Percentiles rank a stretch among this genome's conserved stretches.
These are phyloP conservation scores for Alternaria infectoria DNA, from an alignment of 2,329 filamentous ascomycete genomes.

Conservation along the genomic window DNA sequence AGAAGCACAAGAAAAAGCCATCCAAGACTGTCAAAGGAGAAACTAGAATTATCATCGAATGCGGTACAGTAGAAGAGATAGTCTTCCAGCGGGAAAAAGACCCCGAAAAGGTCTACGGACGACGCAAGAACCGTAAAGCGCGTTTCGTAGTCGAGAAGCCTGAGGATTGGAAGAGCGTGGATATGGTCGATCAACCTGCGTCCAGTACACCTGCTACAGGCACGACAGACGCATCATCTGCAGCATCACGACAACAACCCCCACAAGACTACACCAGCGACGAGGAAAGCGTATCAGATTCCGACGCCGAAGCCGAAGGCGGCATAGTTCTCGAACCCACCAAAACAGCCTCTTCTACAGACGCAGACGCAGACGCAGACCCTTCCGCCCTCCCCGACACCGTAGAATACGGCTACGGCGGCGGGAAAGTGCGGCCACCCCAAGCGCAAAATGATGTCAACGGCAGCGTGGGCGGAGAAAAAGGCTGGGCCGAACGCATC, in stretches of 20 bases:
- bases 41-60: constrained; percentile 56
- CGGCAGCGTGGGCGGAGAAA: constrained; percentile 63
- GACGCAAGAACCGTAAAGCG: constrained; percentile 55
- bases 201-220: neutral
- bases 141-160: constrained; percentile 48
- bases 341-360: neutral
- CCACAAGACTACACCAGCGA: constrained; percentile 9
- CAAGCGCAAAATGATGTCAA: constrained; percentile 60
- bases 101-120: constrained; percentile 54
- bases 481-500: constrained; percentile 60
- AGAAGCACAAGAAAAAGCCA: constrained; percentile 37
- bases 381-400: constrained; percentile 15
- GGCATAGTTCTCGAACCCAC: constrained; percentile 19
- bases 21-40: constrained; percentile 56
- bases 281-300: constrained; percentile 21
- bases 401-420: constrained; percentile 35
- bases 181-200: constrained; percentile 49
- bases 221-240: neutral
- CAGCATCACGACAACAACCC: neutral
- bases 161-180: constrained; percentile 53
- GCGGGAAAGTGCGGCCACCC: constrained; percentile 47
- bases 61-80: constrained; percentile 57
- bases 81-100: constrained; percentile 58
- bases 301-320: constrained; percentile 22
- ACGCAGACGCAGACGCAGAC: neutral